phyloP scores from a whole-genome alignment of 257 asterid genomes.

The Solanum gracilifrons region DNA sequence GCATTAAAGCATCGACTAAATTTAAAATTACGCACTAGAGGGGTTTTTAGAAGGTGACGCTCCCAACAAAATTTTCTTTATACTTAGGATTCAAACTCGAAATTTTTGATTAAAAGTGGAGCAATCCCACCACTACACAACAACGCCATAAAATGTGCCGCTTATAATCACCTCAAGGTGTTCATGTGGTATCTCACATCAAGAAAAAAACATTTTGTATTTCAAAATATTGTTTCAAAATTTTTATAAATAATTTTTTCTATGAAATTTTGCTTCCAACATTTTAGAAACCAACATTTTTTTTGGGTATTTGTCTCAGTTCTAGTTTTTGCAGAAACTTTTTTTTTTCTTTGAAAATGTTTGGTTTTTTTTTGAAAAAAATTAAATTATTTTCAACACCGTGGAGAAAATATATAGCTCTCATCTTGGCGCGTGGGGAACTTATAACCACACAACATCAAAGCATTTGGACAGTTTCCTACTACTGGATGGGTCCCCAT shows the following conservation, averaged over 20 bases:
- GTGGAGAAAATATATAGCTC: not conserved
- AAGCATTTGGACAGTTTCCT: not conserved
- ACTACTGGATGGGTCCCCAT: not conserved
- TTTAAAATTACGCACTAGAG: too few species aligned
- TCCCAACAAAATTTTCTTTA: too few species aligned
- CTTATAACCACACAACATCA: not conserved
- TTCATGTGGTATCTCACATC: not conserved
- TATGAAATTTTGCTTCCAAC: not conserved
- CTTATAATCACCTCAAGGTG: too few species aligned
- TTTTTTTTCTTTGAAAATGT: not conserved
- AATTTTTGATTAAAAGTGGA: not conserved
- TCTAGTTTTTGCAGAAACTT: not conserved
- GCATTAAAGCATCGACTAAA: too few species aligned
- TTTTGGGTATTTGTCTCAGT: not conserved
- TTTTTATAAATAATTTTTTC: not conserved
- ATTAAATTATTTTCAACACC: not conserved
- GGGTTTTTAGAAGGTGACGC: too few species aligned
- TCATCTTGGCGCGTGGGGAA: not conserved
- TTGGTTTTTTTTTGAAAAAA: not conserved
- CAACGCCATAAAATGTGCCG: too few species aligned
- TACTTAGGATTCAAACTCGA: not conserved
- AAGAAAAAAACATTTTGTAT: too few species aligned
- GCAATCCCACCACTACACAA: rapidly evolving
- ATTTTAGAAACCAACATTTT: not conserved
- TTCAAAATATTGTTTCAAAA: not conserved